Base-by-base conservation (phyloP, 1,139 yeast genomes). In the Meyerozyma athensensis region DNA sequence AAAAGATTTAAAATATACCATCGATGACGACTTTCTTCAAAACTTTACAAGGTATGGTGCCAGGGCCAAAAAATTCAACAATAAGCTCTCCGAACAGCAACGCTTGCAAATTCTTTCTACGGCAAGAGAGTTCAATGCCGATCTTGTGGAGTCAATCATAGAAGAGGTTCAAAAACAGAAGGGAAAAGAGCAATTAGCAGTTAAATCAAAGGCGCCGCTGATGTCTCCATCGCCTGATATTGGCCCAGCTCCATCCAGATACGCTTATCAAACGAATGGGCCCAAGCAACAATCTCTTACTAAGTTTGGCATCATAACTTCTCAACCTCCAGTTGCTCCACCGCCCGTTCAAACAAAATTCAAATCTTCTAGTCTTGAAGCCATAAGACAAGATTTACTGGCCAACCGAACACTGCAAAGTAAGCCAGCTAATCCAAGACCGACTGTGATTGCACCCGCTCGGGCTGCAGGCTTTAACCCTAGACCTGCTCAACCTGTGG, bases 391-490 rank as follows among this genome's bases (percentile, higher is more conserved):
- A 37, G 67, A 68, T 39, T 51, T 72, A 10, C 32, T 28, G 32
- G 32, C 9, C 9, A 28, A 28, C 20, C 16, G 20, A 12, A 18
- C 32, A 7, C 32, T 12, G 30, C 30, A 28, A 4, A 12, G 10
- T 16, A 28, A 10, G 8, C 19, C 13, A 7, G 18, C 35, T 4
- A 36, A 38, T 13, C 36, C 44, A 1, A 26, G 18, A 10, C 32
- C 59, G 46, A 65, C 53, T 63, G 45, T 83, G 61, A 79, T 79
- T 1, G 79, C 81, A 34, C 84, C 96, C 3, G 76, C 96, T 1
- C 69, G 96, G 37, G 86, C 90, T 0, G 78, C 95, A 1, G 97
- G 96, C 0, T 90, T 87, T 59, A 85, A 87, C 52, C 16, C 35
- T 12, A 54, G 49, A 26, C 35, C 48, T 5, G 45, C 48, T 2